Percentiles rank a stretch among this genome's conserved stretches.
Conservation (phyloP, 257 asterid genomes). For the Cynanchum wilfordii region DNA sequence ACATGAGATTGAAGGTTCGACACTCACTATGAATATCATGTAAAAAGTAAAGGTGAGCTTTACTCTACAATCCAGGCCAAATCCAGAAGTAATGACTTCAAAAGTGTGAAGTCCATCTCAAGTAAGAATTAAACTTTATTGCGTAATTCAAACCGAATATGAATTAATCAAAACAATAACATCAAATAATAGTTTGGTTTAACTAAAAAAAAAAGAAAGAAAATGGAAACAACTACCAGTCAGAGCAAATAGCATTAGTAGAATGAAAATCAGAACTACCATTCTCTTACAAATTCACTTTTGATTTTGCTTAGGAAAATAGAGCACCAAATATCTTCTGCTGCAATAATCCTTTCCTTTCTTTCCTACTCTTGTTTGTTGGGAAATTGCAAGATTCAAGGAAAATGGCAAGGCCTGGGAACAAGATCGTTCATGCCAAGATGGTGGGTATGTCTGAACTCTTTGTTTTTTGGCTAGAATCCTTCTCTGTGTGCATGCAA, state of each 20-base stretch:
- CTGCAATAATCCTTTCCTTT: background rate
- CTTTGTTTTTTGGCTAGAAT: background rate
- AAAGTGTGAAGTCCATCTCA: no score
- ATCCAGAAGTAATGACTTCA: no score
- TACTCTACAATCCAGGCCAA: no score
- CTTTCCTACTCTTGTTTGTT: background rate
- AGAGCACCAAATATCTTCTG: background rate
- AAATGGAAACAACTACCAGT: slow-evolving; percentile 1
- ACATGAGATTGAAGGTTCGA: no score
- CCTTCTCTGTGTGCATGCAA: background rate
- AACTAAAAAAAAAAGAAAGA: no score
- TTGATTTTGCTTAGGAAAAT: background rate
- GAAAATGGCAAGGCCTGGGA: slow-evolving; percentile 25
- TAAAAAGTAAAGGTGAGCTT: no score
- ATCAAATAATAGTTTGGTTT: no score
- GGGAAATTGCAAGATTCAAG: background rate
- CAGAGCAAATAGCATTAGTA: background rate
- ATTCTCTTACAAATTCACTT: background rate
- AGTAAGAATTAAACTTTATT: no score
- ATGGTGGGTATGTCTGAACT: slow-evolving; percentile 26
- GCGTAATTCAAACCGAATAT: no score
- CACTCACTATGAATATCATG: no score
- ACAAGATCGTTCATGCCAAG: slow-evolving; percentile 30
- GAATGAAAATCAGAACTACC: slow-evolving; percentile 10
- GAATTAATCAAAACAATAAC: no score